These are phyloP conservation scores for Phytophthora pistaciae DNA, from an alignment of 352 stramenopile species.

Conservation along the genomic window DNA sequence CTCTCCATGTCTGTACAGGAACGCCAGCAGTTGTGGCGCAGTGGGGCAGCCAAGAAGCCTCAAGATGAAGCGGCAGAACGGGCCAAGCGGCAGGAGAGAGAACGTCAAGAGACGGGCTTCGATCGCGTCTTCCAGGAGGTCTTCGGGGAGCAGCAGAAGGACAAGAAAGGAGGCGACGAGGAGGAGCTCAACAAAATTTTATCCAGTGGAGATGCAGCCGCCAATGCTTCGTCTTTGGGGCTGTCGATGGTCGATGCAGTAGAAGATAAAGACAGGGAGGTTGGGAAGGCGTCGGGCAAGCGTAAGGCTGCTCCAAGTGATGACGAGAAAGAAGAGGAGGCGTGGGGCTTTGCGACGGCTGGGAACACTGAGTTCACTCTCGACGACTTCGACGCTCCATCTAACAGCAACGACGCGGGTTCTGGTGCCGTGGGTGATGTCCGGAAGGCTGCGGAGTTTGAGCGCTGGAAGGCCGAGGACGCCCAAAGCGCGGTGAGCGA, in stretches of 20 bases:
- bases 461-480: slow-evolving; percentile 69
- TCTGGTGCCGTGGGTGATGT: not conserved
- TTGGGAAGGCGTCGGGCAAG: slow-evolving; percentile 13
- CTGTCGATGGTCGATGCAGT: not conserved
- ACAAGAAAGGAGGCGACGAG: slow-evolving; percentile 34
- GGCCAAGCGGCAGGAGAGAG: slow-evolving; percentile 39
- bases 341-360: slow-evolving; percentile 48
- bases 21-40: slow-evolving; percentile 40
- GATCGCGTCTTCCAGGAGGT: slow-evolving; percentile 64
- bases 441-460: slow-evolving; percentile 46
- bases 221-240: not conserved
- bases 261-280: not conserved
- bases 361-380: slow-evolving; percentile 38
- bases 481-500: slow-evolving; percentile 60
- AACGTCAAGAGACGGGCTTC: slow-evolving; percentile 52
- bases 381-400: slow-evolving; percentile 48
- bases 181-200: slow-evolving; percentile 26
- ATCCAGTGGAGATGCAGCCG: not conserved
- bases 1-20: slow-evolving; percentile 33
- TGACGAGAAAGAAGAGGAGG: slow-evolving; percentile 15
- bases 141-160: slow-evolving; percentile 36
- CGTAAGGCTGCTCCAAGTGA: slow-evolving; percentile 12
- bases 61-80: slow-evolving; percentile 19
- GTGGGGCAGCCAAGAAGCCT: slow-evolving; percentile 26
- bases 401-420: not conserved